Base-by-base conservation (phyloP, 2,329 filamentous ascomycete genomes). In the Graphilbum fragrans region DNA sequence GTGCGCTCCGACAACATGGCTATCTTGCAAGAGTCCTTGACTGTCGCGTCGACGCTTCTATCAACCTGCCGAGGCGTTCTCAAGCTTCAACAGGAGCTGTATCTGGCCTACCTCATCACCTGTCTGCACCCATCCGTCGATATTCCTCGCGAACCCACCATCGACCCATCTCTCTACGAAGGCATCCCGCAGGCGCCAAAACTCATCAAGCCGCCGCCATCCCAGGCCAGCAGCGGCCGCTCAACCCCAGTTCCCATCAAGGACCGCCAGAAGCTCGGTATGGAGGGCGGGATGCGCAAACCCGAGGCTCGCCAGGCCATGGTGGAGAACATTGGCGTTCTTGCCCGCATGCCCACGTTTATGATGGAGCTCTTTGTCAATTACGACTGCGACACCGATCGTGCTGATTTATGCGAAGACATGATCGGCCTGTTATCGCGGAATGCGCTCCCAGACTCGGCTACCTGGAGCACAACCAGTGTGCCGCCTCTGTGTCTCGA, bases 401-500 rank as follows among this genome's bases (percentile, higher is more conserved):
- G 88, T 38, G 81, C 80, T 39, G 92, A 98, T 62, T 65, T 98
- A 5, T 98, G 92, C 54, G 85, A 94, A 64, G 93, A 98, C 55
- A 83, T 96, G 74, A 78, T 98, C 45, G 90, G 92, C 1, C 71
- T 98, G 27, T 67, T 98, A 16, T 90, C 92, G 18, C 77, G 92
- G 44, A 98, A 95, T 58, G 92, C 92, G 2, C 83, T 98, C 49
- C 93, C 92, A 1, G 92, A 98, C 58, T 94, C 92, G 9, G 92
- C 90, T 6, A 95, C 88, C 6, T 98, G 92, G 92, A 98, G 93
- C 58, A 98, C 92, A 11, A 95, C 90, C 5, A 98, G 94, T 56
- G 93, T 98, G 1, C 92, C 92, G 16, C 92, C 92, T 1, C 66
- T 98, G 3, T 98, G 92, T 53, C 69, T 98, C 19, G 92, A 98